Evolutionary conservation across 2,329 filamentous ascomycete genomes (phyloP).

Genomic region (Exophiala sp.): DNA sequence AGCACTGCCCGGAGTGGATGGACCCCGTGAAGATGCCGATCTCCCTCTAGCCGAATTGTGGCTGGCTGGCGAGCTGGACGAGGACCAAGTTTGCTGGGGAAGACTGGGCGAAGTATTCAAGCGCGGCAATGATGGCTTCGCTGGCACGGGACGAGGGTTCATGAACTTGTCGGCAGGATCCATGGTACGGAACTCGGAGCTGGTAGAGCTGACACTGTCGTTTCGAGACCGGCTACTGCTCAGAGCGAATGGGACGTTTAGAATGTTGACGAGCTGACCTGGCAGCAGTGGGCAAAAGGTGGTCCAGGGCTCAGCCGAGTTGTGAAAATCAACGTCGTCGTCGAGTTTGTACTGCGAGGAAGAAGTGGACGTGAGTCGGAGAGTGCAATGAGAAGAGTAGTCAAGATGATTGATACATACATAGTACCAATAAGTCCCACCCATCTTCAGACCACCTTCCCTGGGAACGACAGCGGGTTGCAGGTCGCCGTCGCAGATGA

Average conservation of each 20-base stretch:
- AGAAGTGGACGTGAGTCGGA: constrained; percentile 30
- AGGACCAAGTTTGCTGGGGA: constrained; percentile 17
- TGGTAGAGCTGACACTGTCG: constrained; percentile 57
- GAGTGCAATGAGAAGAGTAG: constrained; percentile 1
- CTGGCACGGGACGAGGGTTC: constrained; percentile 57
- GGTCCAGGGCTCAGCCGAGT: constrained; percentile 66
- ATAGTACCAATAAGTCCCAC: constrained; percentile 91
- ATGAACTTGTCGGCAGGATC: constrained; percentile 70
- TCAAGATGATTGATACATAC: constrained; percentile 48
- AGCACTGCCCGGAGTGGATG: constrained; percentile 19
- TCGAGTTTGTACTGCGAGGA: constrained; percentile 71
- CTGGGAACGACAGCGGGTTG: constrained; percentile 49
- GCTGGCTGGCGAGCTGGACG: constrained; percentile 26
- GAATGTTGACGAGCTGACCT: constrained; percentile 77
- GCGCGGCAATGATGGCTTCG: constrained; percentile 41
- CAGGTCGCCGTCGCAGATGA: constrained; percentile 70
- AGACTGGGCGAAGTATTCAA: constrained; percentile 41
- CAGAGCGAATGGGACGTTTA: constrained; percentile 69
- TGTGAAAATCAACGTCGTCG: constrained; percentile 68
- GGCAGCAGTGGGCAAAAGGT: constrained; percentile 78
- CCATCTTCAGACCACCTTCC: constrained; percentile 81
- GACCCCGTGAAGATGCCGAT: constrained; percentile 25
- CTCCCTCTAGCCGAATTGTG: constrained; percentile 19
- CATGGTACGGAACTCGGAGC: constrained; percentile 63
- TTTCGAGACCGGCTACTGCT: constrained; percentile 52